phyloP scores from a whole-genome alignment of 2,329 filamentous ascomycete species.

The Cryoendolithus antarcticus region DNA sequence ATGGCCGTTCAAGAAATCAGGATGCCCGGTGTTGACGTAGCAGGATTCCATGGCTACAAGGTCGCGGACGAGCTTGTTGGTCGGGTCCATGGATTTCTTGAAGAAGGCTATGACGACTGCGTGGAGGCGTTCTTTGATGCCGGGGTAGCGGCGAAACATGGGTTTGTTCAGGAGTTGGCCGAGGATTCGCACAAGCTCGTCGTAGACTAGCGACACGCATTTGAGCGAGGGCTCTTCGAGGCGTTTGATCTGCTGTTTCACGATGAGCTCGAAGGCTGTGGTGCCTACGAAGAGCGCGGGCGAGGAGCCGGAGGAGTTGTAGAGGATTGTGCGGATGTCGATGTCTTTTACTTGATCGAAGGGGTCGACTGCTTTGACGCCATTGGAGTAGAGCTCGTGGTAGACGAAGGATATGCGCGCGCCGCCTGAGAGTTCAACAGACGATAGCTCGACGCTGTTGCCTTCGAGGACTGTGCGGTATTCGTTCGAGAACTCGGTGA shows the following conservation, averaged over 20 bases:
- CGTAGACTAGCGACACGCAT: constrained; percentile 93
- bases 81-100: constrained; percentile 96
- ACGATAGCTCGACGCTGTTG: constrained; percentile 92
- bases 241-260: constrained; percentile 96
- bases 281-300: constrained; percentile 95
- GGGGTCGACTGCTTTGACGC: constrained; percentile 92
- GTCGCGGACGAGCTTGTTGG: constrained; percentile 90
- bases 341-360: constrained; percentile 97
- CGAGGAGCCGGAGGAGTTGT: constrained; percentile 98
- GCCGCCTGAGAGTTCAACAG: constrained; percentile 85
- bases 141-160: constrained; percentile 85
- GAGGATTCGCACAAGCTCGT: constrained; percentile 91
- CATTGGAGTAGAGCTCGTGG: constrained; percentile 95
- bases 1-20: constrained; percentile 93
- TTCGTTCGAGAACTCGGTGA: constrained; percentile 96
- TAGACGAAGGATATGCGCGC: constrained; percentile 98
- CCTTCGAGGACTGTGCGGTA: constrained; percentile 93
- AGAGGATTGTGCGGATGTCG: constrained; percentile 91
- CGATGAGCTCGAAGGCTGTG: constrained; percentile 91
- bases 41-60: constrained; percentile 90
- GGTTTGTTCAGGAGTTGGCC: constrained; percentile 79
- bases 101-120: constrained; percentile 85
- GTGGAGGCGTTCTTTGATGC: constrained; percentile 93
- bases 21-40: constrained; percentile 97
- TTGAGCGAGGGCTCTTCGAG: constrained; percentile 93